Conservation (phyloP, 352 stramenopile genomes). For the Phytophthora brassicae region DNA sequence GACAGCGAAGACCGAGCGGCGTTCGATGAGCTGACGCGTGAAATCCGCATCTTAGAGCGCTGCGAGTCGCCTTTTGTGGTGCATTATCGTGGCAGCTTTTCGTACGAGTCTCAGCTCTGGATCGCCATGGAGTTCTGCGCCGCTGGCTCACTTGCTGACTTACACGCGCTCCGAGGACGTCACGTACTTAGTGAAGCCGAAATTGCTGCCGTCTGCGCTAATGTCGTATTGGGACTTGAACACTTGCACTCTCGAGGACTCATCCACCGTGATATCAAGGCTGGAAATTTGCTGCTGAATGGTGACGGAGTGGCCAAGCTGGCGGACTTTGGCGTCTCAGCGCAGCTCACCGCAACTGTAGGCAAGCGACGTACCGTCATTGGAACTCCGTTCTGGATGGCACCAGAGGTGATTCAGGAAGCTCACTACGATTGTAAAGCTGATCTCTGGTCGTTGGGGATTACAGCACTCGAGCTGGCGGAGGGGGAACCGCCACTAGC, state of each 20-base stretch:
- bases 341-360: conserved; percentile 88
- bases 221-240: conserved; percentile 64
- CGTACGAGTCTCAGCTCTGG: conserved; percentile 75
- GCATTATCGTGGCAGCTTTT: conserved; percentile 83
- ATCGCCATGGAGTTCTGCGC: conserved; percentile 91
- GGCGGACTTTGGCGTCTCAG: conserved; percentile 91
- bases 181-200: conserved; percentile 58
- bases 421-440: conserved; percentile 83
- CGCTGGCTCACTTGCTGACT: conserved; percentile 80
- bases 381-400: conserved; percentile 92
- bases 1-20: conserved; percentile 68
- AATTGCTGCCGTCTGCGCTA: conserved; percentile 74
- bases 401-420: conserved; percentile 90
- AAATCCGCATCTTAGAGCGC: conserved; percentile 85
- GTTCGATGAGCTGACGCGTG: conserved; percentile 68
- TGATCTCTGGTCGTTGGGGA: conserved; percentile 84
- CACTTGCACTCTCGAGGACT: conserved; percentile 81
- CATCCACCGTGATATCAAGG: conserved; percentile 91
- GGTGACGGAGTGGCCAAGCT: conserved; percentile 75
- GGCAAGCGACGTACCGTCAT: conserved; percentile 91
- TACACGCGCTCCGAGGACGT: conserved; percentile 59
- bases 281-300: conserved; percentile 83
- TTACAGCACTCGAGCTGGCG: conserved; percentile 90
- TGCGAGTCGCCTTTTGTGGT: conserved; percentile 85
- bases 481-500: conserved; percentile 84